These are phyloP conservation scores for Tetracentron sinense DNA, from an alignment of 164 flowering plant species.

Conservation along the genomic window DNA sequence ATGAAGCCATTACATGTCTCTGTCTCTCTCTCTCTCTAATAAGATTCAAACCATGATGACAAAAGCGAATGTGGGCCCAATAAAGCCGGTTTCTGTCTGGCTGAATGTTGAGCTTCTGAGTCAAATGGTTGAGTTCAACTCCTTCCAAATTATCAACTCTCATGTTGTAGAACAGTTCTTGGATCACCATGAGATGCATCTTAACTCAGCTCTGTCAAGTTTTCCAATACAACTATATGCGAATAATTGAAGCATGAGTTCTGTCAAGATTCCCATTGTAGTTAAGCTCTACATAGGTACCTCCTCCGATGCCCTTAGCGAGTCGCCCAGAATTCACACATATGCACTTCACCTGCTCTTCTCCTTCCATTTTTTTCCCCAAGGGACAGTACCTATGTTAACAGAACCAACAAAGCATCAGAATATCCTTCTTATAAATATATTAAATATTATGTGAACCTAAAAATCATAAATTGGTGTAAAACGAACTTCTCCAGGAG, in stretches of 20 bases:
- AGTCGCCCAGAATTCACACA: slow-evolving; percentile 91
- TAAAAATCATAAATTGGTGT: too few relatives aligned
- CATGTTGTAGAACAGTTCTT: background rate
- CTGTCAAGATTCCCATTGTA: slow-evolving; percentile 45
- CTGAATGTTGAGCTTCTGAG: too few relatives aligned
- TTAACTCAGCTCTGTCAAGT: too few relatives aligned
- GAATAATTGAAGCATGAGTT: slow-evolving; percentile 61
- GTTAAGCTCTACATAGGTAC: slow-evolving; percentile 77
- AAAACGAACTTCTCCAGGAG: too few relatives aligned
- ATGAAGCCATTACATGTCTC: too few relatives aligned
- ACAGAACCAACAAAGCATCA: background rate
- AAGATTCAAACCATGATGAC: too few relatives aligned
- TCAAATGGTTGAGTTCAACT: too few relatives aligned
- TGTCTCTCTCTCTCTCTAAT: too few relatives aligned
- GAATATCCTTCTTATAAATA: too few relatives aligned
- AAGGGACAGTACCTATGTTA: slow-evolving; percentile 49
- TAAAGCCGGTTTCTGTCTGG: too few relatives aligned
- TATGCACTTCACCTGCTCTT: slow-evolving; percentile 51
- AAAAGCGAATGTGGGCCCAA: too few relatives aligned
- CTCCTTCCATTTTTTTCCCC: slow-evolving; percentile 44
- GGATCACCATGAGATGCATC: background rate
- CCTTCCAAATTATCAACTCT: background rate
- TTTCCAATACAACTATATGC: slow-evolving; percentile 37
- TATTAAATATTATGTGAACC: too few relatives aligned
- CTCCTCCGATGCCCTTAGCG: slow-evolving; percentile 90